These are phyloP conservation scores for Arbutus unedo DNA, from an alignment of 148 eudicot genomes.

Conservation along the genomic window DNA sequence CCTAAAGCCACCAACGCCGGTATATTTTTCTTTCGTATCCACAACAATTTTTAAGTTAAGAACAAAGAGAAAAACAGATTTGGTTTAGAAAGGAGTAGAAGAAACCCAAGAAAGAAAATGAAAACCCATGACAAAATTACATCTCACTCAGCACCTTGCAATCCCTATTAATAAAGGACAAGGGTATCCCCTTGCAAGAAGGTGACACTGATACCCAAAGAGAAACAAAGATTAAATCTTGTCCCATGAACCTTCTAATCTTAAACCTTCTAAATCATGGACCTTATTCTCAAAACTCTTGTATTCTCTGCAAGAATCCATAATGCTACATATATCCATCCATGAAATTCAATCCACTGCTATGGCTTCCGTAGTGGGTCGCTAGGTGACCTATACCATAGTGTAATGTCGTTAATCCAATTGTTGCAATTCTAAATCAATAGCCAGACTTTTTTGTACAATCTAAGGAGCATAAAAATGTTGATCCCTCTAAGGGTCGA, in stretches of 20 bases:
- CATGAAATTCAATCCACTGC: too few relatives aligned
- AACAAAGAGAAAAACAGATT: background rate
- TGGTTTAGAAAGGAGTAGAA: background rate
- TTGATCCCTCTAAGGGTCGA: too few relatives aligned
- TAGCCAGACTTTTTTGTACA: too few relatives aligned
- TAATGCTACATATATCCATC: too few relatives aligned
- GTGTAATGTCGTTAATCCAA: too few relatives aligned
- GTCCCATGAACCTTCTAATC: slow-evolving; percentile 5
- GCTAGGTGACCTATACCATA: too few relatives aligned
- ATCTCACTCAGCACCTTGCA: background rate
- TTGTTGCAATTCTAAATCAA: too few relatives aligned
- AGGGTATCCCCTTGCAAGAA: slow-evolving; percentile 1
- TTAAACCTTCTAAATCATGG: background rate
- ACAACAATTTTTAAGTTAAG: background rate
- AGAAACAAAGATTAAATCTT: background rate
- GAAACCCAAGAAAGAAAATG: background rate
- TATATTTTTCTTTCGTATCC: background rate
- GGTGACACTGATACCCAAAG: background rate
- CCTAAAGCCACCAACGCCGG: background rate
- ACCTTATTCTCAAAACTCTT: background rate
- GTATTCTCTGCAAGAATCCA: background rate
- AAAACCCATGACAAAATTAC: background rate
- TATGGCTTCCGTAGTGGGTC: too few relatives aligned
- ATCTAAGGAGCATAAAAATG: too few relatives aligned
- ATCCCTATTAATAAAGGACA: background rate